These are phyloP conservation scores for Craspedostauros australis DNA, from an alignment of 108 stramenopile genomes.

Conservation along the genomic window DNA sequence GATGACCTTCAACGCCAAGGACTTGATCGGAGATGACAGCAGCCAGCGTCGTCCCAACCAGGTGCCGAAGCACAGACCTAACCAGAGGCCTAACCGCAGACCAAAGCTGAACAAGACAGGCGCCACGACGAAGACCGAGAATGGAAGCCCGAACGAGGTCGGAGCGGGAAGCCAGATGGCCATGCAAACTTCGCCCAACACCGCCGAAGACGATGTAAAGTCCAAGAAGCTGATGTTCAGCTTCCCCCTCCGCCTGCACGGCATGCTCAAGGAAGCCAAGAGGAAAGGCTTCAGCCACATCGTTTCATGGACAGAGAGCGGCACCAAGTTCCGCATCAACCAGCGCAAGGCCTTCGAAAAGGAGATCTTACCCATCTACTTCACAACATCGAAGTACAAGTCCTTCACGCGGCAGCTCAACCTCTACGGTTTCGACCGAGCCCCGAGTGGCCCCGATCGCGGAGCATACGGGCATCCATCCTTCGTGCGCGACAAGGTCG, in stretches of 20 bases:
- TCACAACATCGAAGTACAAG: slow-evolving; percentile 56
- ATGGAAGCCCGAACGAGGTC: no score
- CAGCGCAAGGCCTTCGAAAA: neutral
- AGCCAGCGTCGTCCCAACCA: no score
- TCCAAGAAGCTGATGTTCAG: no score
- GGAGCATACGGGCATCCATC: slow-evolving; percentile 23
- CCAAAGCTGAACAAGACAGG: no score
- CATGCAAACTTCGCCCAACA: no score
- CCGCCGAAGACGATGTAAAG: no score
- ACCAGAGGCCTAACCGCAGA: no score
- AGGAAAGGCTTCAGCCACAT: slow-evolving; percentile 25
- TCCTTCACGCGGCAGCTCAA: slow-evolving; percentile 83
- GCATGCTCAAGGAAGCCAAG: slow-evolving; percentile 36
- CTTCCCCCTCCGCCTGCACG: slow-evolving; percentile 41
- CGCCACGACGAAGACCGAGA: no score
- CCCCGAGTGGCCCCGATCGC: slow-evolving; percentile 40
- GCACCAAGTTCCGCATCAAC: slow-evolving; percentile 10
- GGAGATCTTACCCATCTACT: slow-evolving; percentile 60
- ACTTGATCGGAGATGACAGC: no score
- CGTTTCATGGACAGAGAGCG: slow-evolving; percentile 39
- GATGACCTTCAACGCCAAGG: no score
- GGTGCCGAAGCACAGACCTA: no score
- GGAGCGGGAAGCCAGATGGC: no score
- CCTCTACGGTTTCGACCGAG: slow-evolving; percentile 55
- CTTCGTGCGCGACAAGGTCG: slow-evolving; percentile 22